Evolutionary conservation across 148 eudicot species (phyloP).

Genomic region (Persicaria tinctoria): DNA sequence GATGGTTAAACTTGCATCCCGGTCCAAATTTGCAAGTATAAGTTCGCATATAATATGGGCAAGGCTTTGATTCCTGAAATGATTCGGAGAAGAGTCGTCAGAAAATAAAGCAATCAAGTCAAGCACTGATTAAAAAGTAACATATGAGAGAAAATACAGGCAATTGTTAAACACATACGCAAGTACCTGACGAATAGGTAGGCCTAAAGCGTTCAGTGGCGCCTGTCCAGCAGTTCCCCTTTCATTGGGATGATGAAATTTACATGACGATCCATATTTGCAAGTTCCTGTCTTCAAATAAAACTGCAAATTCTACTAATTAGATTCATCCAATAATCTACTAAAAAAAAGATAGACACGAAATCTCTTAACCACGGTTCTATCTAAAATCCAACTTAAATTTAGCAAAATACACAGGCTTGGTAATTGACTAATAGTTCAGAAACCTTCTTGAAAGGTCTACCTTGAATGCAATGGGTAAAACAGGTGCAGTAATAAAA

Average conservation of each 20-base stretch:
- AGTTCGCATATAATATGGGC: constrained; percentile 14
- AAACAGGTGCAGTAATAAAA: not conserved
- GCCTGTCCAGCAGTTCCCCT: constrained; percentile 25
- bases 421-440: not conserved
- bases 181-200: constrained; percentile 43
- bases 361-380: not conserved
- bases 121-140: not conserved
- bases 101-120: not conserved
- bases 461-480: not conserved
- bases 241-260: constrained; percentile 48
- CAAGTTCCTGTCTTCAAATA: constrained; percentile 22
- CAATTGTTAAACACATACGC: not conserved
- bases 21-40: constrained; percentile 15
- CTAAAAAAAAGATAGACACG: not conserved
- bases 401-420: not conserved
- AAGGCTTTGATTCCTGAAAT: constrained; percentile 7
- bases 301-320: not conserved
- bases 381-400: not conserved
- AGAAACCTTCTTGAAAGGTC: not conserved
- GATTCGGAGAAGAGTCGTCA: not conserved
- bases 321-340: not conserved
- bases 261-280: constrained; percentile 53
- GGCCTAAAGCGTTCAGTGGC: constrained; percentile 33
- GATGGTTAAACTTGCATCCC: constrained; percentile 17
- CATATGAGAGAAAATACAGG: not conserved